A percentile compares a stretch with the other conserved stretches of the same genome.
phyloP scores from a whole-genome alignment of 495 filamentous ascomycete species.

The Xeromyces bisporus region DNA sequence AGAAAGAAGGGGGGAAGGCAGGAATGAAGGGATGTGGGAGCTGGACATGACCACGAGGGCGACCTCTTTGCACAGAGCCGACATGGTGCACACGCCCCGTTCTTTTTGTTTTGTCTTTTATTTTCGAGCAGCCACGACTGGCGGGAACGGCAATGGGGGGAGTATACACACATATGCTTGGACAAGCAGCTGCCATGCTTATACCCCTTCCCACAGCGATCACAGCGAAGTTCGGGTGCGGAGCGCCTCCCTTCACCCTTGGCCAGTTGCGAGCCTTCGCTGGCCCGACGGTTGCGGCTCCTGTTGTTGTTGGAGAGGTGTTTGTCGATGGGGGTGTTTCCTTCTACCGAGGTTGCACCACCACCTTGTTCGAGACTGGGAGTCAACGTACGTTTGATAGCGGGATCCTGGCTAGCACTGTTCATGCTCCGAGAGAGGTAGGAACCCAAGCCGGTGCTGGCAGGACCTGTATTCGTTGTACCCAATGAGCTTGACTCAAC shows the following conservation, averaged over 20 bases:
- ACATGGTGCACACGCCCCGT: constrained; percentile 26
- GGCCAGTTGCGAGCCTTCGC: constrained; percentile 63
- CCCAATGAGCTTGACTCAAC: constrained; percentile 28
- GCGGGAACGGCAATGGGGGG: constrained; percentile 26
- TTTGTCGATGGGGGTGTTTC: constrained; percentile 20
- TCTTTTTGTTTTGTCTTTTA: too few species aligned
- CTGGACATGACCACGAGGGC: constrained; percentile 28
- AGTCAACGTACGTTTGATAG: constrained; percentile 33
- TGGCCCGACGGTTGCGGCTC: constrained; percentile 60
- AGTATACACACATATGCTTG: constrained; percentile 95
- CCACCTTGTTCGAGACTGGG: constrained; percentile 37
- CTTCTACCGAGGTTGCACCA: constrained; percentile 10
- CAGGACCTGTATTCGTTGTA: too few species aligned
- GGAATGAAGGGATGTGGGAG: constrained; percentile 5
- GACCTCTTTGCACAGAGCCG: constrained; percentile 28
- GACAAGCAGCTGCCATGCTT: constrained; percentile 99
- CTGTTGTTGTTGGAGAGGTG: constrained; percentile 44
- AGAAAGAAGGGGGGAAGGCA: constrained; percentile 4
- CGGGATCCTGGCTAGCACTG: constrained; percentile 33
- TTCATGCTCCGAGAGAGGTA: constrained; percentile 32
- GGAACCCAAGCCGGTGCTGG: constrained; percentile 21
- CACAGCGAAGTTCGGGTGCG: constrained; percentile 79
- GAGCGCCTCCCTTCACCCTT: constrained; percentile 61
- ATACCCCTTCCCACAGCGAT: constrained; percentile 98
- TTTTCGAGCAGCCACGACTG: constrained; percentile 17